Conservation (phyloP, 352 stramenopile genomes). For the Phytophthora fragariae region DNA sequence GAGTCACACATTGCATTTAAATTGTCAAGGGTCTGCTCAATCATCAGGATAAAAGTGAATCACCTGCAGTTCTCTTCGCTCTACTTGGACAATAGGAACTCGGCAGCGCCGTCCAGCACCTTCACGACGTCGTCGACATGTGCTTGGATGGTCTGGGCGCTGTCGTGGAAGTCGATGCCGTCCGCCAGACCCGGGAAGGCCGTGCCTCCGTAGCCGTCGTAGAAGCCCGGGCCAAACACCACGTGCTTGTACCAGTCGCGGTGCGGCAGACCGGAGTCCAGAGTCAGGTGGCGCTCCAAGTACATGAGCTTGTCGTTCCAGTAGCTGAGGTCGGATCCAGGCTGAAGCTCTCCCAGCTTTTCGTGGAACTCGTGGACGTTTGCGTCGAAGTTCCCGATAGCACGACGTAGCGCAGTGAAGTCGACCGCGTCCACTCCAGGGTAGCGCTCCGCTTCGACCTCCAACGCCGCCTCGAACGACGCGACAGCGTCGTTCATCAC, state of each 20-base stretch:
- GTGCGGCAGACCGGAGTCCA: conserved; percentile 51
- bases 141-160: conserved; percentile 37
- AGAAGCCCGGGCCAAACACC: conserved; percentile 68
- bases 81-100: conserved; percentile 41
- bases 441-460: conserved; percentile 21
- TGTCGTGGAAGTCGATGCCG: conserved; percentile 56
- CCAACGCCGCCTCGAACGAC: conserved; percentile 27
- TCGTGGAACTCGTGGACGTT: conserved; percentile 44
- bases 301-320: conserved; percentile 63
- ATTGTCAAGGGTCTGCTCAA: no score
- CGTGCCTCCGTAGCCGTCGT: conserved; percentile 57
- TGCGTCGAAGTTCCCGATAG: conserved; percentile 45
- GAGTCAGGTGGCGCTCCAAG: conserved; percentile 55
- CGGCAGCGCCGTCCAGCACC: conserved; percentile 43
- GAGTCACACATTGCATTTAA: no score
- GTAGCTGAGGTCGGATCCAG: conserved; percentile 13
- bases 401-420: conserved; percentile 34
- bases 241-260: conserved; percentile 70
- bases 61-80: neutral
- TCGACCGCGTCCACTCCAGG: conserved; percentile 34
- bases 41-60: no score
- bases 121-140: conserved; percentile 56
- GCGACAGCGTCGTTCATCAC: conserved; percentile 59
- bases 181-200: conserved; percentile 63
- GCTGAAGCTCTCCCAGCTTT: conserved; percentile 11